phyloP scores from a whole-genome alignment of 1,284 basidiomycete species.

The Marasmius oreades region DNA sequence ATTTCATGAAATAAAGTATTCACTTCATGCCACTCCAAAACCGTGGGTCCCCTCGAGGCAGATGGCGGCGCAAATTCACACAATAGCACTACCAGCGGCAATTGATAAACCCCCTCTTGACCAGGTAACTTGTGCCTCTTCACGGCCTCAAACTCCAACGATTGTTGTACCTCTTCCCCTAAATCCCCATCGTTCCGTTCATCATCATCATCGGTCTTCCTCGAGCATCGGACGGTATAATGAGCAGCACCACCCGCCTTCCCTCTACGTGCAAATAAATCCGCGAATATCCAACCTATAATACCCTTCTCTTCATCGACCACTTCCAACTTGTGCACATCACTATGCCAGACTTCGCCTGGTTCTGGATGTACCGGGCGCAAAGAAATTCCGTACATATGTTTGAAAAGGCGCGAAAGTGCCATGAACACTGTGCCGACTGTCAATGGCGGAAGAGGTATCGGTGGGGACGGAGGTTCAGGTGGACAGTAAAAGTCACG shows the following conservation, averaged over 20 bases:
- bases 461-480: constrained; percentile 65
- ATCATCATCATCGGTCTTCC: constrained; percentile 91
- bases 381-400: constrained; percentile 86
- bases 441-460: constrained; percentile 70
- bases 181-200: constrained; percentile 56
- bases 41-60: constrained; percentile 59
- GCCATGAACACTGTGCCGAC: constrained; percentile 86
- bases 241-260: constrained; percentile 94
- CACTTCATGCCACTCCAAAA: constrained; percentile 92
- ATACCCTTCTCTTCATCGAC: constrained; percentile 83
- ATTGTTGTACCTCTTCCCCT: constrained; percentile 43
- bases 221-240: constrained; percentile 94
- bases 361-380: constrained; percentile 61
- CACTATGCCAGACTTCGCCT: constrained; percentile 87
- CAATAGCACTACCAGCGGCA: constrained; percentile 89
- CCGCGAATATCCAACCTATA: constrained; percentile 94
- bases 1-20: constrained; percentile 97
- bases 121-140: constrained; percentile 57
- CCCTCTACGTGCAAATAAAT: constrained; percentile 82
- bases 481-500: constrained; percentile 86
- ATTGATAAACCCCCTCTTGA: constrained; percentile 73
- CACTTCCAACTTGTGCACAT: constrained; percentile 91
- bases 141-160: constrained; percentile 56
- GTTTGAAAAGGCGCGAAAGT: constrained; percentile 79
- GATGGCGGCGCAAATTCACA: constrained; percentile 83